Evolutionary conservation across 257 asterid species (phyloP).

Genomic region (Schizonepeta tenuifolia): DNA sequence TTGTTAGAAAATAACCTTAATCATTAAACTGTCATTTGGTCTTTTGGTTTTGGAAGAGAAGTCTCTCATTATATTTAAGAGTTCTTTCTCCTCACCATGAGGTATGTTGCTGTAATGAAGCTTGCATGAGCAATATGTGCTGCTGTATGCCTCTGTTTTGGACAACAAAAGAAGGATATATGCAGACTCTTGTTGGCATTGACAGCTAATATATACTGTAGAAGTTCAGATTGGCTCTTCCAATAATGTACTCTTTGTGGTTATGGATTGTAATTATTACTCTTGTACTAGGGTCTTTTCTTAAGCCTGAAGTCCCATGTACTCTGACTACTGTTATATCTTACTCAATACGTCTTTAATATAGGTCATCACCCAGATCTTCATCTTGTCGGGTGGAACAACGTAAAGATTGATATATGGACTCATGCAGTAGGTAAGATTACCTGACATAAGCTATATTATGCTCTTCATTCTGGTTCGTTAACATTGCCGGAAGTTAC

Average conservation of each 20-base stretch:
- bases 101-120: constrained; percentile 7
- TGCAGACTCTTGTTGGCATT: background rate
- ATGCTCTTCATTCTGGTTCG: constrained; percentile 1
- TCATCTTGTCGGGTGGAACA: constrained; percentile 99
- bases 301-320: background rate
- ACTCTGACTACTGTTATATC: background rate
- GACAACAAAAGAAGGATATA: background rate
- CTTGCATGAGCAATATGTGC: constrained; percentile 5
- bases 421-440: constrained; percentile 88
- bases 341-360: constrained; percentile 19
- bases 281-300: background rate
- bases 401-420: constrained; percentile 85
- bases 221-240: background rate
- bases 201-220: background rate
- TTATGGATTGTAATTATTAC: background rate
- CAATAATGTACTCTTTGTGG: background rate
- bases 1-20: constrained; percentile 9
- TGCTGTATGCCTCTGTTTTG: background rate
- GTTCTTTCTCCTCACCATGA: background rate
- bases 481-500: background rate
- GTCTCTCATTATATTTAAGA: background rate
- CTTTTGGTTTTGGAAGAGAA: background rate
- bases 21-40: constrained; percentile 3
- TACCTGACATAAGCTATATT: constrained; percentile 11
- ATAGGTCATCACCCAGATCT: constrained; percentile 98